These are phyloP conservation scores for Hepatocystis sp. DNA, from an alignment of 169 alveolate species.

Conservation along the genomic window DNA sequence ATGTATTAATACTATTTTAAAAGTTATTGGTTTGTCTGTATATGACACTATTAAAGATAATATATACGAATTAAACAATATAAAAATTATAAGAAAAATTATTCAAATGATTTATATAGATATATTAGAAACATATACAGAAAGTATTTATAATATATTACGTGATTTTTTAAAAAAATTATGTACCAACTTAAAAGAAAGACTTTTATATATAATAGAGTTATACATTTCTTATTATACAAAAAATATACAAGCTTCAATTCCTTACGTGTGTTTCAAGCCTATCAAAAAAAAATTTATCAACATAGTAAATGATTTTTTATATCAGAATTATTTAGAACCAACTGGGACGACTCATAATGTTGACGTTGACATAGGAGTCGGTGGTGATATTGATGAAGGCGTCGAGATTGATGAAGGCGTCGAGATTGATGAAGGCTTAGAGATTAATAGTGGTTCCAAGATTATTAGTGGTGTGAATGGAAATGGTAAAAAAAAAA, in stretches of 20 bases:
- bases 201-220: slow-evolving; percentile 46
- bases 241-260: slow-evolving; percentile 12
- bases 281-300: slow-evolving; percentile 55
- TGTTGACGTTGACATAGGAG: background rate
- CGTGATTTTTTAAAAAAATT: slow-evolving; percentile 57
- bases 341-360: background rate
- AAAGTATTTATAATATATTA: slow-evolving; percentile 21
- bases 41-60: slow-evolving; percentile 34
- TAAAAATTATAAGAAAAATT: slow-evolving; percentile 55
- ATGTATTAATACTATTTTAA: slow-evolving; percentile 38
- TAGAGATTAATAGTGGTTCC: too few species aligned
- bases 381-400: background rate
- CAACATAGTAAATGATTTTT: slow-evolving; percentile 41
- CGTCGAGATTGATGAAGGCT: too few species aligned
- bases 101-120: slow-evolving; percentile 66
- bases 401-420: too few species aligned
- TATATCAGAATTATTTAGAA: slow-evolving; percentile 30
- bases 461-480: too few species aligned
- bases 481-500: background rate
- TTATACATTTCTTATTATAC: slow-evolving; percentile 71
- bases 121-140: slow-evolving; percentile 58
- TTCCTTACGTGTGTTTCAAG: slow-evolving; percentile 66
- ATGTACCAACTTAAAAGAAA: slow-evolving; percentile 34
- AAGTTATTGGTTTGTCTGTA: slow-evolving; percentile 44
- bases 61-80: slow-evolving; percentile 50